Evolutionary conservation across 78 protist species (phyloP).

Genomic region (Speleostelium caveatum): DNA sequence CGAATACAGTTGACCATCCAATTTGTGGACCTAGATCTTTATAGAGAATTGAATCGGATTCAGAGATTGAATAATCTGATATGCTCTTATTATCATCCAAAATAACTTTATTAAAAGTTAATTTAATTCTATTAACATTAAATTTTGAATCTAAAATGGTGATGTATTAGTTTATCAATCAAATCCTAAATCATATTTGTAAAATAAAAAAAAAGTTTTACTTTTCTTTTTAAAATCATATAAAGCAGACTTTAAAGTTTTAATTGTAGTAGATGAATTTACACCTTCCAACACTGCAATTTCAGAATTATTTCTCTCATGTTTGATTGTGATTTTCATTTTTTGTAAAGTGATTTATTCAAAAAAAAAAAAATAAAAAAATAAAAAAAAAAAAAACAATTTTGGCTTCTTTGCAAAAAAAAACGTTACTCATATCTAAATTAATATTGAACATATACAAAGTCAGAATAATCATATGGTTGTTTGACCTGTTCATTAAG

Average conservation of each 20-base stretch:
- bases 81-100: slow-evolving; percentile 12
- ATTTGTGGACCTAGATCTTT: slow-evolving; percentile 93
- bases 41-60: slow-evolving; percentile 25
- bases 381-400: too few species aligned
- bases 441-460: too few species aligned
- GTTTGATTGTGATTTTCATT: not conserved
- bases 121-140: not conserved
- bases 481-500: too few species aligned
- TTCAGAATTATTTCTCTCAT: not conserved
- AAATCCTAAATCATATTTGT: too few species aligned
- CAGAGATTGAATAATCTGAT: not conserved
- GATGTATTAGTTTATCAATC: not conserved
- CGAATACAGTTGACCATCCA: slow-evolving; percentile 83
- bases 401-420: too few species aligned
- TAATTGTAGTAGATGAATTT: not conserved
- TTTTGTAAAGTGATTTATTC: too few species aligned
- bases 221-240: not conserved
- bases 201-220: too few species aligned
- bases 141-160: not conserved
- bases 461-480: too few species aligned
- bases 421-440: too few species aligned
- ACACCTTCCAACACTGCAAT: not conserved
- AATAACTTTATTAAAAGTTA: not conserved
- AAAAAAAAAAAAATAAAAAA: too few species aligned
- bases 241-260: not conserved